phyloP scores from a whole-genome alignment of 2,329 filamentous ascomycete species.

The Pezicula neosporulosa region DNA sequence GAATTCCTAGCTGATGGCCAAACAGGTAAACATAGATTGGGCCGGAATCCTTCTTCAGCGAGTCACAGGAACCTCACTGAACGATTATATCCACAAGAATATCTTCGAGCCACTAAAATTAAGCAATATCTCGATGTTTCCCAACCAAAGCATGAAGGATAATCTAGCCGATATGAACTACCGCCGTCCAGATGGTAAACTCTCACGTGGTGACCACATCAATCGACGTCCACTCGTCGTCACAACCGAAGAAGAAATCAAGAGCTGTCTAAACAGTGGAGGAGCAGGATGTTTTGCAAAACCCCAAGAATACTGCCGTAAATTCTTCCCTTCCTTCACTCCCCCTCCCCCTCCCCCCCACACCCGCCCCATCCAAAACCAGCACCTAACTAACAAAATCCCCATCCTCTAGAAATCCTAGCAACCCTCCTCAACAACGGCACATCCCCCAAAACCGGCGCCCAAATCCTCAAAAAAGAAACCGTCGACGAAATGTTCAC shows the following conservation, averaged over 20 bases:
- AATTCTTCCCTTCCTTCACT: not conserved
- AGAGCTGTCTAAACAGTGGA: slow-evolving; percentile 49
- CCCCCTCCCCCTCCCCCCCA: slow-evolving; percentile 18
- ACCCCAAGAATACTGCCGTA: slow-evolving; percentile 50
- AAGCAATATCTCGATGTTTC: slow-evolving; percentile 12
- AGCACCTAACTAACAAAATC: too few species aligned
- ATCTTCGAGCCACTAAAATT: slow-evolving; percentile 39
- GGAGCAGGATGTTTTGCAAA: slow-evolving; percentile 59
- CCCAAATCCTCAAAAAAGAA: slow-evolving; percentile 47
- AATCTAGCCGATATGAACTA: slow-evolving; percentile 54
- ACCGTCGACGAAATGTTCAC: slow-evolving; percentile 63
- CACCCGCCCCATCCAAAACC: too few species aligned
- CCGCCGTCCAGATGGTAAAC: slow-evolving; percentile 39
- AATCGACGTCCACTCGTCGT: slow-evolving; percentile 8
- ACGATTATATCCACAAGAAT: slow-evolving; percentile 45
- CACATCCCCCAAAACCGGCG: slow-evolving; percentile 51
- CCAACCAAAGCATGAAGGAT: slow-evolving; percentile 44
- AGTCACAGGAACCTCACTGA: slow-evolving; percentile 36
- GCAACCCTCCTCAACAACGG: slow-evolving; percentile 62
- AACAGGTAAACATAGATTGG: slow-evolving; percentile 49
- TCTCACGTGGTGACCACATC: slow-evolving; percentile 13
- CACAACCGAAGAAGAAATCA: slow-evolving; percentile 4
- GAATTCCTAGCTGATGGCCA: not conserved
- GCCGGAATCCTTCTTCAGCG: slow-evolving; percentile 45
- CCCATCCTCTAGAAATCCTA: slow-evolving; percentile 43